Percentiles rank a stretch among this genome's conserved stretches.
These are phyloP conservation scores for Waitea zeae DNA, from an alignment of 1,284 basidiomycete genomes.

Conservation along the genomic window DNA sequence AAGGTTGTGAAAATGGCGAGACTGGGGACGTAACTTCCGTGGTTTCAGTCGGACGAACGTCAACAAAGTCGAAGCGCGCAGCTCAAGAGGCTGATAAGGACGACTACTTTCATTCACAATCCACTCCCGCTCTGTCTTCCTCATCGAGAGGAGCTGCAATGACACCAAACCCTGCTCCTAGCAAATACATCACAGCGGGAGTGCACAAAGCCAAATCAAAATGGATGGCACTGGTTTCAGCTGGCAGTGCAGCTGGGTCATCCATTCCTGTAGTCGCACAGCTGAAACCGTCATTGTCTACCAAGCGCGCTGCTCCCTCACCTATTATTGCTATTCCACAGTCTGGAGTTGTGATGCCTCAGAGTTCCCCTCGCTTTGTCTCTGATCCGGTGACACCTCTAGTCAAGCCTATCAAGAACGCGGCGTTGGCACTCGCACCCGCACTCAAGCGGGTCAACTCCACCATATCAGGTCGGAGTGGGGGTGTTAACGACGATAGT, in stretches of 20 bases:
- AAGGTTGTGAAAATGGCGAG: constrained; percentile 15
- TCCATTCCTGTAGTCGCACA: neutral
- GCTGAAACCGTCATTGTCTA: neutral
- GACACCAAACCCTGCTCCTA: constrained; percentile 13
- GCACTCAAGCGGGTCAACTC: constrained; percentile 1
- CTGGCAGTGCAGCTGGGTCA: constrained; percentile 10
- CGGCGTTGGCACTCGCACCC: neutral
- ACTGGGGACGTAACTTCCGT: constrained; percentile 24
- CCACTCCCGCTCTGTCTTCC: constrained; percentile 3
- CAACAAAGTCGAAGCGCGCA: constrained; percentile 11
- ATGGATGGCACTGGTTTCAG: constrained; percentile 31
- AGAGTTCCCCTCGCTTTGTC: neutral
- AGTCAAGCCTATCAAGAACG: neutral
- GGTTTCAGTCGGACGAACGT: constrained; percentile 25
- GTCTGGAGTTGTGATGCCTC: neutral
- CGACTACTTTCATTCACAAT: constrained; percentile 16
- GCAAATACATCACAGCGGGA: constrained; percentile 22
- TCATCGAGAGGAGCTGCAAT: constrained; percentile 6
- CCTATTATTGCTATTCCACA: neutral
- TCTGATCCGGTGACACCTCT: neutral
- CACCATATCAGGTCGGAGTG: constrained; percentile 9
- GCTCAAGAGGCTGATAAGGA: constrained; percentile 23
- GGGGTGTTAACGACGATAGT: constrained; percentile 20
- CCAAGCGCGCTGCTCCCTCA: neutral
- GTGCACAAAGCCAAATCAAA: constrained; percentile 42